Evolutionary conservation across 2,329 filamentous ascomycete genomes (phyloP).

Genomic region (Fusarium luffae): DNA sequence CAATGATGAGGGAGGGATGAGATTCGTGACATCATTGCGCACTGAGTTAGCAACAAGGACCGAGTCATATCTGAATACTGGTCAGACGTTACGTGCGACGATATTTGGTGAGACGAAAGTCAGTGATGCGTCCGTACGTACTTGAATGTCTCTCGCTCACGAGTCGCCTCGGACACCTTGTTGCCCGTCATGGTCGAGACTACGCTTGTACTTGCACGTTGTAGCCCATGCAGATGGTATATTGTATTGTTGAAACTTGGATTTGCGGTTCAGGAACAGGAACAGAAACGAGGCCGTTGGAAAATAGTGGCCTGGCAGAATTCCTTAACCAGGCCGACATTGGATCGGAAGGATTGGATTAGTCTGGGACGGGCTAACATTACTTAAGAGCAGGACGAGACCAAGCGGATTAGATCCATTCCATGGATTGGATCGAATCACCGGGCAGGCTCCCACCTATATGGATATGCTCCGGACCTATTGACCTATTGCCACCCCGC

Average conservation of each 20-base stretch:
- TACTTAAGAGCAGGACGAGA: slow-evolving; percentile 8
- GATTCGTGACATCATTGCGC: slow-evolving; percentile 40
- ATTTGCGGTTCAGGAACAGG: background rate
- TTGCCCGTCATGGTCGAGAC: slow-evolving; percentile 14
- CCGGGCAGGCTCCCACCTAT: background rate
- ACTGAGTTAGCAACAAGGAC: slow-evolving; percentile 27
- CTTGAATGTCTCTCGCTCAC: slow-evolving; percentile 51
- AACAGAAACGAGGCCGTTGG: background rate
- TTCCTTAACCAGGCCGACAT: slow-evolving; percentile 1
- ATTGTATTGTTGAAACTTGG: background rate
- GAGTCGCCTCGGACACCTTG: slow-evolving; percentile 40
- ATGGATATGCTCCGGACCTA: slow-evolving; percentile 5
- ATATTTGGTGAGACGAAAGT: background rate
- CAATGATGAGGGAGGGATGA: slow-evolving; percentile 42
- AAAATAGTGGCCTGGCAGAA: slow-evolving; percentile 5
- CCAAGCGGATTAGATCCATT: background rate
- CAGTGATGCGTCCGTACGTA: slow-evolving; percentile 17
- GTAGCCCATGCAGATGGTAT: background rate
- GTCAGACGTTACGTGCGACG: slow-evolving; percentile 2
- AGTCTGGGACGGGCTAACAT: slow-evolving; percentile 1
- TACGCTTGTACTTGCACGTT: background rate
- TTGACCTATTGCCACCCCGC: slow-evolving; percentile 13
- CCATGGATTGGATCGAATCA: background rate
- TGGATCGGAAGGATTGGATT: slow-evolving; percentile 6
- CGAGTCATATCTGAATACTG: slow-evolving; percentile 30